phyloP scores from a whole-genome alignment of 345 rosid species.

The Cardamine occulta region DNA sequence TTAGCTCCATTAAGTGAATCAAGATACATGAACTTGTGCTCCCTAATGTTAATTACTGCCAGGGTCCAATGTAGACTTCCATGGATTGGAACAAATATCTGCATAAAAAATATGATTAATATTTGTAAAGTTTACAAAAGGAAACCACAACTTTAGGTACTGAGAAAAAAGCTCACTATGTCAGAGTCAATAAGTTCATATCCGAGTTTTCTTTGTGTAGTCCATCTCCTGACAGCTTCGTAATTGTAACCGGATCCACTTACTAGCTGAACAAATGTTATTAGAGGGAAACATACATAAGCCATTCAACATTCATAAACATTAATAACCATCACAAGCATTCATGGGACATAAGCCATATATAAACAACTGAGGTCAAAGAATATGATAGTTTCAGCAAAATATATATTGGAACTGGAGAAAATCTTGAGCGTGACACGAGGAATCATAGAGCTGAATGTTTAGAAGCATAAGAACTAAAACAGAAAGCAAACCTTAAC shows the following conservation, averaged over 20 bases:
- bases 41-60: constrained; percentile 81
- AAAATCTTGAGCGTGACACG: background rate
- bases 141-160: background rate
- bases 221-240: constrained; percentile 86
- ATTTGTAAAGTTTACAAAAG: background rate
- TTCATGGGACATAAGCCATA: background rate
- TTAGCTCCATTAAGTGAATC: constrained; percentile 81
- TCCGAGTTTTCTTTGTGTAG: constrained; percentile 73
- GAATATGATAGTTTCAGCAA: too few relatives aligned
- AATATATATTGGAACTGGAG: too few relatives aligned
- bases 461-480: background rate
- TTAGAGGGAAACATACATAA: background rate
- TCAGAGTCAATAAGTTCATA: constrained; percentile 75
- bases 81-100: constrained; percentile 97
- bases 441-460: background rate
- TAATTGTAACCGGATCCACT: constrained; percentile 56
- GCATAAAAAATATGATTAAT: constrained; percentile 16
- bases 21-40: constrained; percentile 80
- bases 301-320: background rate
- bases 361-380: too few relatives aligned
- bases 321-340: background rate
- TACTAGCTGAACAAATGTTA: constrained; percentile 53
- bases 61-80: constrained; percentile 77
- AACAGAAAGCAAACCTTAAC: constrained; percentile 59
- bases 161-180: constrained; percentile 51